These are phyloP conservation scores for Penicillium salamii DNA, from an alignment of 495 filamentous ascomycete genomes.

Conservation along the genomic window DNA sequence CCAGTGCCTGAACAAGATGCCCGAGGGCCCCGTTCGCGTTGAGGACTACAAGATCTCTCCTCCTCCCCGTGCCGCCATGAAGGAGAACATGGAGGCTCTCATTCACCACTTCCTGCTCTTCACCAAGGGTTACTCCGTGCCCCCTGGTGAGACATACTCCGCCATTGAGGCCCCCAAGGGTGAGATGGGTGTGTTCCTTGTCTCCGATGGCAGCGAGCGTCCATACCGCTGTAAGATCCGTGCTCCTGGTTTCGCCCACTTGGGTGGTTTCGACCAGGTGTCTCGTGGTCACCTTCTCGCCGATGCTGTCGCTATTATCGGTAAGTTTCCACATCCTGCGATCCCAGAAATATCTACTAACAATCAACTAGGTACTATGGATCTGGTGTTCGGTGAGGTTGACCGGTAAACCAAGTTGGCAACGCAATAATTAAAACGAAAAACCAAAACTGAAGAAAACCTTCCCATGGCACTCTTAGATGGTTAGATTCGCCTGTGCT, in stretches of 20 bases:
- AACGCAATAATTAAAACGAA: constrained; percentile 26
- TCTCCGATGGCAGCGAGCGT: constrained; percentile 91
- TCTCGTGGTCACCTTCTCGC: constrained; percentile 88
- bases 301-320: constrained; percentile 95
- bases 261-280: constrained; percentile 91
- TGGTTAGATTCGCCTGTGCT: constrained; percentile 13
- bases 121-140: constrained; percentile 96
- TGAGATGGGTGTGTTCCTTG: constrained; percentile 98
- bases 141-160: constrained; percentile 97
- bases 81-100: constrained; percentile 99
- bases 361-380: constrained; percentile 62
- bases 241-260: constrained; percentile 94
- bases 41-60: constrained; percentile 99
- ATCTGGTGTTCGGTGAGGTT: constrained; percentile 76
- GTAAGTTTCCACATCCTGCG: constrained; percentile 28
- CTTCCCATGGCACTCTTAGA: constrained; percentile 23
- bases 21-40: constrained; percentile 84
- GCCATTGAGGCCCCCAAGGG: constrained; percentile 99
- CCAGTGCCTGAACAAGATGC: constrained; percentile 99
- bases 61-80: constrained; percentile 96
- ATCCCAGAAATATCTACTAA: constrained; percentile 7
- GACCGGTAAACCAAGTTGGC: constrained; percentile 50
- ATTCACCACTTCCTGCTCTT: constrained; percentile 99
- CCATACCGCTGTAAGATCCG: constrained; percentile 98
- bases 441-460: constrained; percentile 25